Evolutionary conservation across 1,284 basidiomycete genomes (phyloP), one percentile per base, ranked within the genome.

Genomic region (Cryptococcus deneoformans): DNA sequence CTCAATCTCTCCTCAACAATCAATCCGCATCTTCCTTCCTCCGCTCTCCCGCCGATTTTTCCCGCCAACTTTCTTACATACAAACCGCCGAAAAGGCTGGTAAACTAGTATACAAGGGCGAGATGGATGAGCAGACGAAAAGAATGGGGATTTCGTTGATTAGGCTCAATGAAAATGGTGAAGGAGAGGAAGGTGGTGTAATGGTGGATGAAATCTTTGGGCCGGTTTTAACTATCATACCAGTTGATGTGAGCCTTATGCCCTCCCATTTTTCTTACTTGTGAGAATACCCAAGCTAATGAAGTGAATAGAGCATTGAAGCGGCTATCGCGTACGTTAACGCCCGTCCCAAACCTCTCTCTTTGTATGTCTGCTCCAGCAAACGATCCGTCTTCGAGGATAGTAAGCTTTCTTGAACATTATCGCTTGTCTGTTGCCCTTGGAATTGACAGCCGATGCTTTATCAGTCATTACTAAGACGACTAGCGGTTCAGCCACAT

Each of bases 151-250:
- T 74, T 50, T 69, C 63, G 38, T 34, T 77, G 38, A 72, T 88
- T 34, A 82, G 91, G 46, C 61, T 75, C 38, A 68, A 66, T 40
- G 82, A 79, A 57, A 82, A 88, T 61, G 86, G 87, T 5, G 73
- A 79, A 47, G 72, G 68, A 0, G 84, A 85, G 59, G 57, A 54
- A 24, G 89, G 92, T 72, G 54, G 59, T 0, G 70, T 92, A 62
- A 84, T 92, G 84, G 82, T 84, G 74, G 87, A 92, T 50, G 86
- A 88, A 70, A 76, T 86, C 11, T 87, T 89, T 69, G 88, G 86
- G 0, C 87, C 87, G 0, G 71, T 89, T 6, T 78, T 95, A 20
- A 87, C 90, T 6, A 82, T 96, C 52, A 80, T 95, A 0, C 84
- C 88, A 0, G 85, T 93, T 16, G 83, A 83, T 53, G 76, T 79